Conservation (phyloP, 2,329 filamentous ascomycete genomes). For the Zalaria sp. region DNA sequence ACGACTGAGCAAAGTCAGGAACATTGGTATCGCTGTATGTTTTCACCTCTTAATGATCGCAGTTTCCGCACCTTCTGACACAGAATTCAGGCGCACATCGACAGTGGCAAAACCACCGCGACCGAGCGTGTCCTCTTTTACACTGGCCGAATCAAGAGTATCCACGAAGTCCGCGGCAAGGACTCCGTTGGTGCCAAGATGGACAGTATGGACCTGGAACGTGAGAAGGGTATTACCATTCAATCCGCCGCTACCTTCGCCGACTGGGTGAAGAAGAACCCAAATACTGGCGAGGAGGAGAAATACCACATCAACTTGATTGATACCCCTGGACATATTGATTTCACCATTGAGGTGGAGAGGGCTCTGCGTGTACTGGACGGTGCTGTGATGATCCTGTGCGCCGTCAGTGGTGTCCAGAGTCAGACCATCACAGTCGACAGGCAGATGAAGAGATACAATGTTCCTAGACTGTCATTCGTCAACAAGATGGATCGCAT, state of each 20-base stretch:
- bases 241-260: conserved; percentile 96
- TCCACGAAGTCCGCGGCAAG: conserved; percentile 91
- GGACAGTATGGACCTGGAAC: conserved; percentile 98
- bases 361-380: conserved; percentile 87
- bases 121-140: conserved; percentile 97
- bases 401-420: conserved; percentile 92
- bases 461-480: conserved; percentile 88
- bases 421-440: conserved; percentile 97
- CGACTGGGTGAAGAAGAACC: conserved; percentile 74
- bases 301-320: conserved; percentile 98
- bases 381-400: conserved; percentile 96
- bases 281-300: conserved; percentile 54
- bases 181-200: conserved; percentile 97
- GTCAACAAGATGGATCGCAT: conserved; percentile 99
- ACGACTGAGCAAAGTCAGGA: conserved; percentile 69
- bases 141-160: conserved; percentile 88
- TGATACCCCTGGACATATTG: conserved; percentile 95
- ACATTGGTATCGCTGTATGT: conserved; percentile 90
- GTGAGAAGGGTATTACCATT: conserved; percentile 98
- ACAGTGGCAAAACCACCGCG: conserved; percentile 93
- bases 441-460: conserved; percentile 96
- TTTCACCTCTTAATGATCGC: background rate
- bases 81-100: conserved; percentile 59
- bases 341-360: conserved; percentile 98
- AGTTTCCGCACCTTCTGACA: background rate